These are phyloP conservation scores for Inosperma sp. DNA, from an alignment of 768 basidiomycete genomes.

Conservation along the genomic window DNA sequence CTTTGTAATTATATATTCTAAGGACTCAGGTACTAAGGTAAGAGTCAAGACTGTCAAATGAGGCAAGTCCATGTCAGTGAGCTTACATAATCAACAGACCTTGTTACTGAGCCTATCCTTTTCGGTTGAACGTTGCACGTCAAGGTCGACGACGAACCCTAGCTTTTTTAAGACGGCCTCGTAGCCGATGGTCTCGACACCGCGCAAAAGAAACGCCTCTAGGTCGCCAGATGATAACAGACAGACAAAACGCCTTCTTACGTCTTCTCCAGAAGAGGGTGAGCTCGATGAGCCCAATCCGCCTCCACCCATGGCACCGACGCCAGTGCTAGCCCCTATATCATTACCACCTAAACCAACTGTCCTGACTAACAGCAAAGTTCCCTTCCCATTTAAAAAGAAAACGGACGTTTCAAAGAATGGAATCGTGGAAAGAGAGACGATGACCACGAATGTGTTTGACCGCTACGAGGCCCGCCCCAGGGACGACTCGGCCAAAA, in stretches of 20 bases:
- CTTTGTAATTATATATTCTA: too few relatives aligned
- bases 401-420: slow-evolving; percentile 28
- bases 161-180: slow-evolving; percentile 1
- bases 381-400: slow-evolving; percentile 77
- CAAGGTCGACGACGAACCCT: slow-evolving; percentile 6
- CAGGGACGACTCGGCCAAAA: slow-evolving; percentile 35
- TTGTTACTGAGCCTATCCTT: neutral
- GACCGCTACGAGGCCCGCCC: slow-evolving; percentile 41
- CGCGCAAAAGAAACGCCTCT: slow-evolving; percentile 57
- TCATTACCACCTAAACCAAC: slow-evolving; percentile 32
- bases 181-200: slow-evolving; percentile 23
- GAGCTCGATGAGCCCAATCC: slow-evolving; percentile 58
- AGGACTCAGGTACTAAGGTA: too few relatives aligned
- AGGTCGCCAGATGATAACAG: slow-evolving; percentile 46
- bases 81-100: slow-evolving; percentile 1
- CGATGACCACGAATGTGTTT: slow-evolving; percentile 15
- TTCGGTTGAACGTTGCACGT: slow-evolving; percentile 17
- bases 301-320: slow-evolving; percentile 18
- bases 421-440: neutral
- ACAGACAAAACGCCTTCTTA: slow-evolving; percentile 50
- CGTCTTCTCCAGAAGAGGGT: slow-evolving; percentile 78
- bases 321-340: slow-evolving; percentile 25
- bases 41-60: neutral
- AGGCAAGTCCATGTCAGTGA: neutral
- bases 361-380: slow-evolving; percentile 31